phyloP scores from a whole-genome alignment of 345 rosid species.

The Mercurialis annua region DNA sequence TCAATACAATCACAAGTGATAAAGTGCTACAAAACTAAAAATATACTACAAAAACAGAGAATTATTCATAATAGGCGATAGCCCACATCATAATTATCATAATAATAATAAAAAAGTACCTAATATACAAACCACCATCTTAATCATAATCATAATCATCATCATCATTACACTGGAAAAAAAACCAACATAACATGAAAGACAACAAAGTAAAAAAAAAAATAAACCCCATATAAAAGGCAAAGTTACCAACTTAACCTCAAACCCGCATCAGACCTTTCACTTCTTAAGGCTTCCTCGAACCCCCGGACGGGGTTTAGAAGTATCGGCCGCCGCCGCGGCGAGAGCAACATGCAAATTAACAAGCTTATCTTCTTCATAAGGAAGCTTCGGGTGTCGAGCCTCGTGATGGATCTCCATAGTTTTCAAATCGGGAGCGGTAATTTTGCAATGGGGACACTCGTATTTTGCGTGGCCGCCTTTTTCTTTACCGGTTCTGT shows the following conservation, averaged over 20 bases:
- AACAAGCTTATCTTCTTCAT: slow-evolving; percentile 57
- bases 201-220: background rate
- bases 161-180: background rate
- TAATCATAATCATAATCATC: background rate
- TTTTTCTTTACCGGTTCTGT: slow-evolving; percentile 62
- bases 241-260: background rate
- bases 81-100: background rate
- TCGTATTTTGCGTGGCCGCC: slow-evolving; percentile 94
- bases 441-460: slow-evolving; percentile 85
- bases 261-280: background rate
- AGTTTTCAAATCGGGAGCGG: slow-evolving; percentile 70
- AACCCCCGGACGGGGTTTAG: slow-evolving; percentile 37
- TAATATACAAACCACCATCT: slow-evolving; percentile 1
- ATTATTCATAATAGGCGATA: background rate
- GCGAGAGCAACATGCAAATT: slow-evolving; percentile 48
- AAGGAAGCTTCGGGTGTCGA: slow-evolving; percentile 75
- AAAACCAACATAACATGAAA: background rate
- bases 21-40: background rate
- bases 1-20: too few species aligned
- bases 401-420: slow-evolving; percentile 98
- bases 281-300: slow-evolving; percentile 50
- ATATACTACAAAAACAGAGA: background rate
- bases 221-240: background rate
- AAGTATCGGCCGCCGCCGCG: slow-evolving; percentile 19
- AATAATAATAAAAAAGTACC: background rate